Evolutionary conservation across 331 rosid species (phyloP), one percentile per base, ranked within the genome.

Genomic region (Acacia concinna): DNA sequence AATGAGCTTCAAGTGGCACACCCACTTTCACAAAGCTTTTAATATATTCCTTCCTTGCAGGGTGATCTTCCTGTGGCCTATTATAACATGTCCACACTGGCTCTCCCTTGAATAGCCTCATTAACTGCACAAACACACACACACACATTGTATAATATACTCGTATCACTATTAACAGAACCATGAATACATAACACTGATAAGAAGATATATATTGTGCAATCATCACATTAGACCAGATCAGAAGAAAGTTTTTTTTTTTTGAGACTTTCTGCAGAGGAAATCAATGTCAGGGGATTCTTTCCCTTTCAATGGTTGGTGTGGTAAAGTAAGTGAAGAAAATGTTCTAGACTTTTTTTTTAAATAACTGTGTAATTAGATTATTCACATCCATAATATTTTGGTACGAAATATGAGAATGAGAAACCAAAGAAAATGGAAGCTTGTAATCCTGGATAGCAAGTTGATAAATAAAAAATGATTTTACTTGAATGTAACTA

Each of bases 81-180:
- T 95, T 93, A 72, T 88, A 88, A 10, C 96, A 84, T 47, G 91
- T 93, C 99, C 99, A 95, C 44, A 95, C 91, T 20, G 97, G 99
- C 81, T 92, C 96, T 9, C 98, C 98, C 68, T 64, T 37, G 78
- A 95, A 95, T 87, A 92, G 68, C 84, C 97, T 90, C 97, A 95
- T 92, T 78, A 95, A 82, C 97, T 91, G 89, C 84, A 67, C 40
- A 31, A 32, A 46, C 13, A 62, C 25, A 17, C 78, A 41, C 78
- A 41, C 15, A 73, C 64, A 20, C 32, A 28, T 13, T 2, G 28
- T 10, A 27, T 11, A 11, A 57, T n/a, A n/a, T n/a, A n/a, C n/a
- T n/a, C 64, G 3, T 21, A 20, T 52, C n/a, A 21, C 4, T 12
- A 13, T 14, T 14, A 63, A 30, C 38, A 15, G 35, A 17, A 64